These are phyloP conservation scores for Penicillium hesseltinei DNA, from an alignment of 2,329 filamentous ascomycete genomes.

Conservation along the genomic window DNA sequence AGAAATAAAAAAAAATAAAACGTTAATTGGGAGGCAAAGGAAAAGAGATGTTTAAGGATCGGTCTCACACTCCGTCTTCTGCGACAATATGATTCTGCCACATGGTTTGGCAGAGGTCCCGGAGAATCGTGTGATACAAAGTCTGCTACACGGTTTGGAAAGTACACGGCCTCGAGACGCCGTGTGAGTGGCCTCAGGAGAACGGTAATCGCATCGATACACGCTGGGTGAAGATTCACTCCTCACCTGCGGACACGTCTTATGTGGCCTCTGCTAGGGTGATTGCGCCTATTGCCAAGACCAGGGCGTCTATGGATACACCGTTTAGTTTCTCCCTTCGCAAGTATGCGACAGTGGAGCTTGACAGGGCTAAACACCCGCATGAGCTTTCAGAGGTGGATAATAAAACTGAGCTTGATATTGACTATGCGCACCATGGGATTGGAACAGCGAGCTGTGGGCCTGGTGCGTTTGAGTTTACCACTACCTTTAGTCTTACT, in stretches of 20 bases:
- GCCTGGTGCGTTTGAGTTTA: slow-evolving; percentile 28
- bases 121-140: slow-evolving; percentile 70
- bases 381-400: slow-evolving; percentile 52
- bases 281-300: slow-evolving; percentile 17
- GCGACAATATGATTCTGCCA: slow-evolving; percentile 47
- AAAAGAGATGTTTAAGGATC: too few species aligned
- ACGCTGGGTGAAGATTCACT: slow-evolving; percentile 51
- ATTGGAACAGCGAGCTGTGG: slow-evolving; percentile 30
- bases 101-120: slow-evolving; percentile 64
- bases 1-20: too few species aligned
- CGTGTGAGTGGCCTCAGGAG: slow-evolving; percentile 68
- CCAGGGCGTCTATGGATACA: slow-evolving; percentile 30
- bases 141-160: slow-evolving; percentile 53
- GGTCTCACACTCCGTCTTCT: slow-evolving; percentile 59
- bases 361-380: slow-evolving; percentile 63
- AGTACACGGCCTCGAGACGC: slow-evolving; percentile 56
- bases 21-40: too few species aligned
- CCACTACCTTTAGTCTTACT: slow-evolving; percentile 15
- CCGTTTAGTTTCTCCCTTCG: slow-evolving; percentile 57
- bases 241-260: neutral
- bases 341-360: slow-evolving; percentile 52
- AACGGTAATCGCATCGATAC: slow-evolving; percentile 63
- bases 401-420: slow-evolving; percentile 23
- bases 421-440: slow-evolving; percentile 35
- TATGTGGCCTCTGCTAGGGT: neutral